Conservation (phyloP, 495 filamentous ascomycete species). For the Annulohypoxylon stygium region DNA sequence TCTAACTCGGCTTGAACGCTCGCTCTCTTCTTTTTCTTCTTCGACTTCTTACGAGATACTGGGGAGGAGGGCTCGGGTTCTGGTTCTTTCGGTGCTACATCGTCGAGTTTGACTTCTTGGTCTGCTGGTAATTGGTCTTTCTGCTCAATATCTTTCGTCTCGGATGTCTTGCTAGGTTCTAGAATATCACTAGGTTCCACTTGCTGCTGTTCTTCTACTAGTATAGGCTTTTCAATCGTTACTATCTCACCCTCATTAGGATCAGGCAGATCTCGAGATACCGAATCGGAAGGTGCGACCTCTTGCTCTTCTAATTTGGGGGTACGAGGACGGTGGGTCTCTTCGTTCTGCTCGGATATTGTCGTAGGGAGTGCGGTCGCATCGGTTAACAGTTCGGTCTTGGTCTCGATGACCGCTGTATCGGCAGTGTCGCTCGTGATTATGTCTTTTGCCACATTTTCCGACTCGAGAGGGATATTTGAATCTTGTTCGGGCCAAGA, state of each 20-base stretch:
- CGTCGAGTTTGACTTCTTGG: conserved; percentile 24
- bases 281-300: conserved; percentile 16
- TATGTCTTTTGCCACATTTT: background rate
- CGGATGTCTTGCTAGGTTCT: conserved; percentile 28
- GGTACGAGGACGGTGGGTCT: conserved; percentile 23
- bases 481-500: background rate
- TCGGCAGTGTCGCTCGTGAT: background rate
- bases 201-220: conserved; percentile 25
- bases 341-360: conserved; percentile 57
- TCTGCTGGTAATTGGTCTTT: conserved; percentile 45
- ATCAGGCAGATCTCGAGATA: conserved; percentile 36
- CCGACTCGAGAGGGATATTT: background rate
- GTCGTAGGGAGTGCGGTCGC: conserved; percentile 30
- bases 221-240: conserved; percentile 20
- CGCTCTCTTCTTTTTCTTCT: conserved; percentile 56
- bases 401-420: conserved; percentile 7
- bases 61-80: conserved; percentile 32
- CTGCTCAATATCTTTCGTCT: conserved; percentile 48
- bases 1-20: conserved; percentile 42
- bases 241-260: conserved; percentile 29
- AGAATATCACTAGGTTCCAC: conserved; percentile 3
- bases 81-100: conserved; percentile 25
- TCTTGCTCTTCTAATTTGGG: conserved; percentile 18
- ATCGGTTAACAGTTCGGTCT: conserved; percentile 25
- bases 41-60: conserved; percentile 40